Evolutionary conservation across 345 rosid genomes (phyloP), one percentile per base, ranked within the genome.

Genomic region (Populus pruinosa): DNA sequence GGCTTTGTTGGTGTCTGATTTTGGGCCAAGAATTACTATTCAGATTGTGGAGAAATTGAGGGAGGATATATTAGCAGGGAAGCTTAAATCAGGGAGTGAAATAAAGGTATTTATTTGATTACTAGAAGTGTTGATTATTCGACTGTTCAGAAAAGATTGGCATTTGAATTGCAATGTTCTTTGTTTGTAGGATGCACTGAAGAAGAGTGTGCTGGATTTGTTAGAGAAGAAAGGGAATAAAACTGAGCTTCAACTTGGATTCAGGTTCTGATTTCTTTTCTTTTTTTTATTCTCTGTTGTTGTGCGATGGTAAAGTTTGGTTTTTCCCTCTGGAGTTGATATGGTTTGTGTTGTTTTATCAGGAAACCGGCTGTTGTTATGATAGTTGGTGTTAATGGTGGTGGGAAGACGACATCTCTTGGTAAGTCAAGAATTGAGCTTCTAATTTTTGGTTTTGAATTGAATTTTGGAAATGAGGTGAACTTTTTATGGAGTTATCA

Each of bases 361-460:
- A 93, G 98, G 88, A 96, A 92, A 86, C 99, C 99, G 3, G 97
- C 98, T 80, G 96, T 93, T 43, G 70, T 91, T 50, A 88, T 93
- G 91, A 86, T 92, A 12, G 98, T 92, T 79, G 98, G 98, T 9
- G 98, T 92, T 23, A 91, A 93, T 71, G 99, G 99, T 80, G 97
- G 99, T 69, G 98, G 98, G 70, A 96, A 96, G 87, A 96, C 99
- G 9, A 92, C 99, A 14, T 96, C 98, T 79, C 99, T 96, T 44
- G 99, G 98, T 92, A 89, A 85, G 90, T 67, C 35, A 53, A 39
- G 36, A 50, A 35, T 23, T 38, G 20, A 47, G 66, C 25, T 38
- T 25, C 36, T 49, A 55, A 67, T 53, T 14, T 14, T 23, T 70
- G 62, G 63, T 35, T 33, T 53, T 12, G 29, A n/a, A 59, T 76